Evolutionary conservation across 2,329 filamentous ascomycete genomes (phyloP).

Genomic region (Teratosphaeria nubilosa): DNA sequence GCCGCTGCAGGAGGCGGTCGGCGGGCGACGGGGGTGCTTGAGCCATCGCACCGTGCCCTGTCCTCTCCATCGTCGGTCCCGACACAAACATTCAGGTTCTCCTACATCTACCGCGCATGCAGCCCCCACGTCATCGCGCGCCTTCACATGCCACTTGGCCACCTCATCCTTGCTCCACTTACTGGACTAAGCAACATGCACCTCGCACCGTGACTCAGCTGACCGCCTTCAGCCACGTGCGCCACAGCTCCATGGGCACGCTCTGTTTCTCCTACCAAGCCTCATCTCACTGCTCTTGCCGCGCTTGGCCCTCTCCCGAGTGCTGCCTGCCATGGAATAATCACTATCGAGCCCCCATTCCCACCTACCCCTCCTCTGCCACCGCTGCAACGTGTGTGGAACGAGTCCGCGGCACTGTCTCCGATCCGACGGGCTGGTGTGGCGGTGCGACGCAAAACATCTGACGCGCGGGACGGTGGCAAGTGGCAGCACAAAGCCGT

Average conservation of each 20-base stretch:
- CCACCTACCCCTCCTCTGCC: too few species aligned
- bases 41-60: neutral
- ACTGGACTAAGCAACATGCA: too few species aligned
- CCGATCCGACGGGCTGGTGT: neutral
- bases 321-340: neutral
- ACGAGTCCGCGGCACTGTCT: neutral
- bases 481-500: neutral
- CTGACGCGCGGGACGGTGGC: neutral
- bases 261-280: neutral
- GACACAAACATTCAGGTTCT: too few species aligned
- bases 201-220: neutral
- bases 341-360: too few species aligned
- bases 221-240: neutral
- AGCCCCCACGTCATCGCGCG: neutral
- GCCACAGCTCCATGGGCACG: neutral
- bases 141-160: neutral
- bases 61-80: too few species aligned
- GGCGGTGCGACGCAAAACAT: neutral
- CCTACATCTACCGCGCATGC: too few species aligned
- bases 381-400: neutral
- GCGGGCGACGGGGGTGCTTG: neutral
- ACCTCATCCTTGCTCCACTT: neutral
- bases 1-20: conserved; percentile 32
- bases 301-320: neutral
- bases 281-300: neutral